Evolutionary conservation across 2,329 filamentous ascomycete species (phyloP), one percentile per base, ranked within the genome.

Genomic region (Fusarium zealandicum): DNA sequence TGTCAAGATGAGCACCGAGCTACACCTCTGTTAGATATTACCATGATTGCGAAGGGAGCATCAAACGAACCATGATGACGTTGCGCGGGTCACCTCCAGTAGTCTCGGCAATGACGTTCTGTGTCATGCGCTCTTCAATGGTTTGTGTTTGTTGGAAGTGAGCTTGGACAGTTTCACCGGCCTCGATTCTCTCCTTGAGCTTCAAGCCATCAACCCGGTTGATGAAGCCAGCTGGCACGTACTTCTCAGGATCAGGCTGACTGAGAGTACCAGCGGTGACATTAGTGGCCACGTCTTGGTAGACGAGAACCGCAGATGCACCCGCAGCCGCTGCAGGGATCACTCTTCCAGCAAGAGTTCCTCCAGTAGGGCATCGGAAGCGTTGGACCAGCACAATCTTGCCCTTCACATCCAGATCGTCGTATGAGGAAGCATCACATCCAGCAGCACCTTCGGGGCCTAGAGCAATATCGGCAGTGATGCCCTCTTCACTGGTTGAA

Each of bases 171-270:
- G 60, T 58, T 53, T 80, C 76, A 0, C 78, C 77, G 0, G 68
- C 72, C 13, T 70, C 44, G 5, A 81, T 65, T 6, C 73, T 70
- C 11, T 68, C 69, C 38, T 72, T 74, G 25, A 81, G 69, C 2
- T 69, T 72, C 35, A 72, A 42, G 0, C 78, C 79, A 46, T 80
- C 78, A 2, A 57, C 71, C 14, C 73, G 68, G 6, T 40, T 57
- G 2, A 65, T 65, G 3, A 65, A 65, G 0, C 61, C 62, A 6
- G 62, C 46, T 4, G 62, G 62, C 0, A 60, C 62, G 11, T 54
- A 38, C 7, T 46, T 52, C 18, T 63, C 44, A 0, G 65, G 59
- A 6, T 68, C 47, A 0, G 67, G 66, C n/a, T 57, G 53, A 6
- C 62, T 64, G 3, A 65, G 58, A 0, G 62, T 64, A 20, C 62